These are phyloP conservation scores for Penicillium crustosum DNA, from an alignment of 2,329 filamentous ascomycete genomes.

Conservation along the genomic window DNA sequence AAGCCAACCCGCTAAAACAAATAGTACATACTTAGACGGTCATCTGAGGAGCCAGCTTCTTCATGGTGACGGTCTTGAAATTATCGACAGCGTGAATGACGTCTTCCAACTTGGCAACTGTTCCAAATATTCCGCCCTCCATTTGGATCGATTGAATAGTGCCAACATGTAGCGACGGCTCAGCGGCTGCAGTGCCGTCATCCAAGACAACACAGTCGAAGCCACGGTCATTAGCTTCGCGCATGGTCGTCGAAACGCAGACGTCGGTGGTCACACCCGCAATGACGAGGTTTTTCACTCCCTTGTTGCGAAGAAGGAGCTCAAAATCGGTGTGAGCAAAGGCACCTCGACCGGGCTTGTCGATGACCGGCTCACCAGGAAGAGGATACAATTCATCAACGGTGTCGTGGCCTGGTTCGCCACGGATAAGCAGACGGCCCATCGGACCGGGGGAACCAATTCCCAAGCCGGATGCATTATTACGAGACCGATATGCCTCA, in stretches of 20 bases:
- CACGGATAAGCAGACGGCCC: slow-evolving; percentile 59
- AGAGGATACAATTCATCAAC: slow-evolving; percentile 55
- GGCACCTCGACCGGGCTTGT: slow-evolving; percentile 56
- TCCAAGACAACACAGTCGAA: slow-evolving; percentile 55
- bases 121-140: slow-evolving; percentile 50
- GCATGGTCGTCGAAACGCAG: slow-evolving; percentile 56
- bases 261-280: slow-evolving; percentile 58
- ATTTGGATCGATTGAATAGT: slow-evolving; percentile 47
- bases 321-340: slow-evolving; percentile 58
- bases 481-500: slow-evolving; percentile 55
- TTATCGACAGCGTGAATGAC: slow-evolving; percentile 44
- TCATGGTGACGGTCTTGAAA: slow-evolving; percentile 43
- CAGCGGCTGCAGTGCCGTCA: slow-evolving; percentile 49
- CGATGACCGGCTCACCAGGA: slow-evolving; percentile 51
- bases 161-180: slow-evolving; percentile 42
- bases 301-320: slow-evolving; percentile 50
- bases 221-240: slow-evolving; percentile 57
- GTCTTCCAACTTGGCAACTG: slow-evolving; percentile 41
- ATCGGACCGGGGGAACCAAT: slow-evolving; percentile 56
- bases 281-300: slow-evolving; percentile 54
- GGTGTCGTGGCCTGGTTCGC: slow-evolving; percentile 59
- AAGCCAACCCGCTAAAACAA: slow-evolving; percentile 18
- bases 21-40: slow-evolving; percentile 18
- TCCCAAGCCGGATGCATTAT: slow-evolving; percentile 52
- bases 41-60: slow-evolving; percentile 46